A percentile compares a stretch with the other conserved stretches of the same genome.
phyloP scores from a whole-genome alignment of 352 stramenopile genomes.

The Pythium aristosporum region DNA sequence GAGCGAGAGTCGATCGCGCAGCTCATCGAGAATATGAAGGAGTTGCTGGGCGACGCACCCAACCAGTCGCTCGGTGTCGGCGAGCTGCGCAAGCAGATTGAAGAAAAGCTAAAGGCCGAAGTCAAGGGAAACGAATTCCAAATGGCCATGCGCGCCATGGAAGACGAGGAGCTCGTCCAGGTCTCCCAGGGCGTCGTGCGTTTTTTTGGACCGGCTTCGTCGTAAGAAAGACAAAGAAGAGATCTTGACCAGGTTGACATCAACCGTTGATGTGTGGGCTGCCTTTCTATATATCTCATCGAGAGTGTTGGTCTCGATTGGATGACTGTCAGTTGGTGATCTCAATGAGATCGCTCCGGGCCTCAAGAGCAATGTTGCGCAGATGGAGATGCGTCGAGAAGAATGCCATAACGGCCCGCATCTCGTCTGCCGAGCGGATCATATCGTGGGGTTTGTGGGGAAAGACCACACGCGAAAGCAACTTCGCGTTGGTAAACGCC shows the following conservation, averaged over 20 bases:
- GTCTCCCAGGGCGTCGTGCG: slow-evolving; percentile 88
- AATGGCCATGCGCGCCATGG: slow-evolving; percentile 85
- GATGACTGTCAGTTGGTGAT: slow-evolving; percentile 21
- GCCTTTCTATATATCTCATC: neutral
- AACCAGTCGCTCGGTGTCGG: slow-evolving; percentile 79
- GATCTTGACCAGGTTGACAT: slow-evolving; percentile 1
- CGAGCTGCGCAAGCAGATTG: slow-evolving; percentile 85
- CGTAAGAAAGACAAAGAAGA: slow-evolving; percentile 6
- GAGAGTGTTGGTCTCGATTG: neutral
- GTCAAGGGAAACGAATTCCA: slow-evolving; percentile 88
- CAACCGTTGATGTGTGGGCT: neutral
- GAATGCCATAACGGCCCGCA: slow-evolving; percentile 61
- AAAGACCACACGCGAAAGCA: slow-evolving; percentile 18
- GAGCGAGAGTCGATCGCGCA: slow-evolving; percentile 83
- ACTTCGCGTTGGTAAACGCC: slow-evolving; percentile 19
- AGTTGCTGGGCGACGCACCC: slow-evolving; percentile 48
- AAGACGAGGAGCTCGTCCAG: slow-evolving; percentile 92
- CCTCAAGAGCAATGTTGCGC: slow-evolving; percentile 50
- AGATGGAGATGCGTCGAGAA: slow-evolving; percentile 50
- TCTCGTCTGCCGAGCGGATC: slow-evolving; percentile 48
- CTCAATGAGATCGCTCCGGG: slow-evolving; percentile 56
- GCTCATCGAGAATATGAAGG: slow-evolving; percentile 58
- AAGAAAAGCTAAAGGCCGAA: slow-evolving; percentile 78
- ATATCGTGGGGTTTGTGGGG: slow-evolving; percentile 52
- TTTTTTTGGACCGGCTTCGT: slow-evolving; percentile 44